Evolutionary conservation across 345 rosid genomes (phyloP).

Genomic region (Crucihimalaya himalaica): DNA sequence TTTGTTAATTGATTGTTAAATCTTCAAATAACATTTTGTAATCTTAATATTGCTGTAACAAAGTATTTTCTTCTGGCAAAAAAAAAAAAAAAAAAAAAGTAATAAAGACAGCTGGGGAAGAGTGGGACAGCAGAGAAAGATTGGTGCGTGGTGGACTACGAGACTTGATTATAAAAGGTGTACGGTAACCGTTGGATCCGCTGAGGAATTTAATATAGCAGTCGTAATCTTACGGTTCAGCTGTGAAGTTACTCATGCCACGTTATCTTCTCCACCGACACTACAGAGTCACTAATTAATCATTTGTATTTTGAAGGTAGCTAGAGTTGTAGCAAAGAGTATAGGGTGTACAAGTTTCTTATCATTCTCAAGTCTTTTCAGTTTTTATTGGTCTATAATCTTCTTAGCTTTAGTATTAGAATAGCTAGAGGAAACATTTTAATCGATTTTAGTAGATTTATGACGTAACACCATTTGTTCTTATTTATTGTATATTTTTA

Average conservation of each 20-base stretch:
- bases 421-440: neutral
- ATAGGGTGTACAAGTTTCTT: neutral
- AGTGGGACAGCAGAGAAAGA: slow-evolving; percentile 32
- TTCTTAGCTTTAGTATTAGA: neutral
- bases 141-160: slow-evolving; percentile 10
- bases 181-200: slow-evolving; percentile 38
- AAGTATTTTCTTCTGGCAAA: neutral
- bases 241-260: slow-evolving; percentile 36
- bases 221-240: slow-evolving; percentile 42
- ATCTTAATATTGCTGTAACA: neutral
- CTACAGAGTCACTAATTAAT: neutral
- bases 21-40: no score
- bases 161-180: slow-evolving; percentile 22
- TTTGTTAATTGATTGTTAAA: neutral
- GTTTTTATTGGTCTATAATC: neutral
- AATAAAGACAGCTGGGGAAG: slow-evolving; percentile 34
- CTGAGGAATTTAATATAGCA: slow-evolving; percentile 27
- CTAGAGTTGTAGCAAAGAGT: neutral
- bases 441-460: neutral
- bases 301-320: slow-evolving; percentile 8
- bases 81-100: no score
- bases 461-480: neutral
- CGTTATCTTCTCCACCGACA: slow-evolving; percentile 44
- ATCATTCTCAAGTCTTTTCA: neutral
- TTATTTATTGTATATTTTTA: neutral